Percentiles rank a stretch among this genome's conserved stretches.
These are phyloP conservation scores for Copromyces sp. DNA, from an alignment of 495 filamentous ascomycete species.

Conservation along the genomic window DNA sequence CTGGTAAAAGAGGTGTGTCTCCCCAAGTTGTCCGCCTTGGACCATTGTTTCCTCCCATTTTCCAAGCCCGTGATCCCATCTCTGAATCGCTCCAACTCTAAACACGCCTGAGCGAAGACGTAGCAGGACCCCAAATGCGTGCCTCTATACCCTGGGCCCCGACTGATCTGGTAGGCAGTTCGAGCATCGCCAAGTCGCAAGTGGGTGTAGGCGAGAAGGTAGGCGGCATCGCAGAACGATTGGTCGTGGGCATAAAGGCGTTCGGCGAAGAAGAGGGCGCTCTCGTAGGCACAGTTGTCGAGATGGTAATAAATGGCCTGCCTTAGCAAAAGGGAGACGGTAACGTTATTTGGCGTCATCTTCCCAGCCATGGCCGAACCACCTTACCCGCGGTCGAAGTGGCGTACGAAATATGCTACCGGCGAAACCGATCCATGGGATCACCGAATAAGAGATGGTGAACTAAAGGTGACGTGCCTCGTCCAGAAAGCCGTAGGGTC, in stretches of 20 bases:
- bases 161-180: constrained; percentile 58
- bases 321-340: constrained; percentile 64
- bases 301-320: constrained; percentile 87
- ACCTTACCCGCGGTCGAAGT: constrained; percentile 13
- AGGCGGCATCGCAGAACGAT: constrained; percentile 64
- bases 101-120: constrained; percentile 80
- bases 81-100: constrained; percentile 63
- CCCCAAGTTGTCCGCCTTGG: constrained; percentile 59
- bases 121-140: constrained; percentile 80
- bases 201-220: constrained; percentile 76
- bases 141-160: constrained; percentile 50
- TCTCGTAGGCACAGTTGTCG: constrained; percentile 78
- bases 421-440: constrained; percentile 20
- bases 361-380: constrained; percentile 5
- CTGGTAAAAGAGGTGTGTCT: constrained; percentile 61
- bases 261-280: constrained; percentile 85
- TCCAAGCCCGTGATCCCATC: constrained; percentile 78
- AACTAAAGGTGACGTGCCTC: not conserved
- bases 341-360: constrained; percentile 62
- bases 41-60: constrained; percentile 60
- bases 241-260: constrained; percentile 76
- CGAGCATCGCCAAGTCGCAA: constrained; percentile 65
- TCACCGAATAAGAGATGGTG: constrained; percentile 1
- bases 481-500: not conserved
- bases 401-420: constrained; percentile 14